Conservation (phyloP, 768 basidiomycete species). For the Dioszegia hungarica region DNA sequence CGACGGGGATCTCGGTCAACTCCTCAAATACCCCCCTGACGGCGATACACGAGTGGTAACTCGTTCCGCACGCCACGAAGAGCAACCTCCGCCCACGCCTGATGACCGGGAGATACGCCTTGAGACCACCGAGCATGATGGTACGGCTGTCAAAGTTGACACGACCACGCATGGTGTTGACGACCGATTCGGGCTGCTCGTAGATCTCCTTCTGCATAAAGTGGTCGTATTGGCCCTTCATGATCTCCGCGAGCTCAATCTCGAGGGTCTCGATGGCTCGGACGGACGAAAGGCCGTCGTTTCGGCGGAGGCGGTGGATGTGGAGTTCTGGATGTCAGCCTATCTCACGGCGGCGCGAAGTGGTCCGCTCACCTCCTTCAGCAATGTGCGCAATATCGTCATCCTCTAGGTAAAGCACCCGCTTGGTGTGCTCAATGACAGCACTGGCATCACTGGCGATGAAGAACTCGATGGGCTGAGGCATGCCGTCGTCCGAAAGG, state of each 20-base stretch:
- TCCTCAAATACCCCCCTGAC: constrained; percentile 87
- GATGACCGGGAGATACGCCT: constrained; percentile 91
- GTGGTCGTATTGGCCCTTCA: constrained; percentile 99
- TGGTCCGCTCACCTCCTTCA: constrained; percentile 60
- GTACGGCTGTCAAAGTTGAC: constrained; percentile 92
- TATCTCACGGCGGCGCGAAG: constrained; percentile 11
- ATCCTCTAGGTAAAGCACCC: constrained; percentile 96
- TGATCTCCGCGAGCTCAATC: constrained; percentile 98
- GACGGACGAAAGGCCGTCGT: constrained; percentile 67
- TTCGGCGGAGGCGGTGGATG: constrained; percentile 92
- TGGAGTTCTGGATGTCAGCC: constrained; percentile 10
- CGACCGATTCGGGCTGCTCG: constrained; percentile 95
- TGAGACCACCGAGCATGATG: constrained; percentile 91
- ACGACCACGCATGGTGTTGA: constrained; percentile 99
- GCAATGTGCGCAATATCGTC: constrained; percentile 98
- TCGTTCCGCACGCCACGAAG: constrained; percentile 97
- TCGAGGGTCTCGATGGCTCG: constrained; percentile 97
- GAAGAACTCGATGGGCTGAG: constrained; percentile 99
- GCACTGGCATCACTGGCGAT: constrained; percentile 96
- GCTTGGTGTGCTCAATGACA: constrained; percentile 97
- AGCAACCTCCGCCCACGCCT: constrained; percentile 89
- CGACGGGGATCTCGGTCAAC: constrained; percentile 95
- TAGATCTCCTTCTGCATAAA: constrained; percentile 99
- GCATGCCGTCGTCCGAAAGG: constrained; percentile 96
- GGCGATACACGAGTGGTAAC: constrained; percentile 94